A percentile compares a stretch with the other conserved stretches of the same genome.
phyloP scores from a whole-genome alignment of 1,284 basidiomycete genomes.

The Termitomyces sp. region DNA sequence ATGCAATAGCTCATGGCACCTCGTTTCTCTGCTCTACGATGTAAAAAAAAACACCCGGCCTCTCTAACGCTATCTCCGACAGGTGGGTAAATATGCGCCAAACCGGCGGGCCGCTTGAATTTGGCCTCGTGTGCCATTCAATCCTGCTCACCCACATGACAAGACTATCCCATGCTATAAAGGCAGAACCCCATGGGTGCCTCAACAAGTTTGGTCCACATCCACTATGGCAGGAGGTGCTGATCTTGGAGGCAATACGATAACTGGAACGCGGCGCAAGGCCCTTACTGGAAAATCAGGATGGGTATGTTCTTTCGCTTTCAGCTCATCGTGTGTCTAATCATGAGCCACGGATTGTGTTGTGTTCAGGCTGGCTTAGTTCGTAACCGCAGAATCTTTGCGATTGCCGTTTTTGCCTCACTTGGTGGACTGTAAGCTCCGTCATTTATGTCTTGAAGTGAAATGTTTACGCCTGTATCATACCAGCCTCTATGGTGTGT shows the following conservation, averaged over 20 bases:
- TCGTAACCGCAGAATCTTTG: constrained; percentile 55
- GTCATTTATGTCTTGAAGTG: neutral
- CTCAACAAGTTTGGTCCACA: neutral
- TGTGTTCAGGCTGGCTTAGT: constrained; percentile 50
- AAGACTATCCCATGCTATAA: neutral
- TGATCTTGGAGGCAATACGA: constrained; percentile 25
- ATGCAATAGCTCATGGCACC: no score
- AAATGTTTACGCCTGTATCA: neutral
- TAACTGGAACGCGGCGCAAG: constrained; percentile 45
- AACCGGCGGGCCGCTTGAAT: constrained; percentile 6
- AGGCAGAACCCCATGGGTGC: no score
- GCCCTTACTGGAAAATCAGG: constrained; percentile 60
- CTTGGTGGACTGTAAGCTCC: constrained; percentile 60
- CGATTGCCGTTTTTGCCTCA: constrained; percentile 67
- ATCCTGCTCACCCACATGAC: neutral
- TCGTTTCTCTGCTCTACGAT: no score
- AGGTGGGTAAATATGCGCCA: neutral
- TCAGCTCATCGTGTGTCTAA: neutral
- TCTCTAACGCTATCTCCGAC: no score
- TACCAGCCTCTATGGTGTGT: constrained; percentile 48
- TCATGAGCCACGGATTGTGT: neutral
- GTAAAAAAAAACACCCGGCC: no score
- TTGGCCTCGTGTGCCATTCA: constrained; percentile 9
- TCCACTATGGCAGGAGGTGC: constrained; percentile 41
- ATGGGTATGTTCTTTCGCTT: constrained; percentile 44